Conservation (phyloP, 768 basidiomycete genomes). For the Mycena olivaceomarginata region DNA sequence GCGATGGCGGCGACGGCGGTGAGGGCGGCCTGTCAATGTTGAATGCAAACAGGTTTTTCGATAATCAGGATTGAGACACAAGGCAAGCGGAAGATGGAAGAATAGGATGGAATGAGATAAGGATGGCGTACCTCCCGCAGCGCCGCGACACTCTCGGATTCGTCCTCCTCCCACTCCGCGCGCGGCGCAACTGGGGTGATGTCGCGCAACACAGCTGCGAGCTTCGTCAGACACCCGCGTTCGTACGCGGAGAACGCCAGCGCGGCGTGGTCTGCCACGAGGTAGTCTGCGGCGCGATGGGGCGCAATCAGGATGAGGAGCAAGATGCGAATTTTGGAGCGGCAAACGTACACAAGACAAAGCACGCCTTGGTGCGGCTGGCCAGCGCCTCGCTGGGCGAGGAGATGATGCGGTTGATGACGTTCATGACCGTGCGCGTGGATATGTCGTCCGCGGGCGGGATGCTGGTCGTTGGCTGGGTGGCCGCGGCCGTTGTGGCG, state of each 20-base stretch:
- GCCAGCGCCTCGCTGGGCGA: conserved; percentile 62
- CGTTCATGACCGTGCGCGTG: conserved; percentile 79
- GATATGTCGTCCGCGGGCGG: conserved; percentile 64
- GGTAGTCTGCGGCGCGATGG: conserved; percentile 64
- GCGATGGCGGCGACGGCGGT: conserved; percentile 84
- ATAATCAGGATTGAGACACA: conserved; percentile 5
- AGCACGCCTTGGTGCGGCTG: conserved; percentile 81
- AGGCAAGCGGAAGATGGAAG: not conserved
- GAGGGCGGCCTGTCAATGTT: conserved; percentile 76
- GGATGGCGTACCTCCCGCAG: conserved; percentile 76
- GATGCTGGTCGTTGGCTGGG: conserved; percentile 42
- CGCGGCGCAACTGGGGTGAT: conserved; percentile 64
- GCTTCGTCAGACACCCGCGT: conserved; percentile 73
- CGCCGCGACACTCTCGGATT: conserved; percentile 73
- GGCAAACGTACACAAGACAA: conserved; percentile 78
- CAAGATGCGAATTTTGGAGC: not conserved
- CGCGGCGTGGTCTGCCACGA: conserved; percentile 82
- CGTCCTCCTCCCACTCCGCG: conserved; percentile 80
- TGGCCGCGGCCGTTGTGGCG: conserved; percentile 56
- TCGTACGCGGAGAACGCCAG: conserved; percentile 83
- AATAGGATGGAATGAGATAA: no score
- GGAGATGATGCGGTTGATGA: conserved; percentile 77
- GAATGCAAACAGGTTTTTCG: not conserved
- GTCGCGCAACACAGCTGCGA: conserved; percentile 63
- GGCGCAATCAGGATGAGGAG: not conserved